Conservation (phyloP, 352 stramenopile genomes). For the Vaucheria bursata region DNA sequence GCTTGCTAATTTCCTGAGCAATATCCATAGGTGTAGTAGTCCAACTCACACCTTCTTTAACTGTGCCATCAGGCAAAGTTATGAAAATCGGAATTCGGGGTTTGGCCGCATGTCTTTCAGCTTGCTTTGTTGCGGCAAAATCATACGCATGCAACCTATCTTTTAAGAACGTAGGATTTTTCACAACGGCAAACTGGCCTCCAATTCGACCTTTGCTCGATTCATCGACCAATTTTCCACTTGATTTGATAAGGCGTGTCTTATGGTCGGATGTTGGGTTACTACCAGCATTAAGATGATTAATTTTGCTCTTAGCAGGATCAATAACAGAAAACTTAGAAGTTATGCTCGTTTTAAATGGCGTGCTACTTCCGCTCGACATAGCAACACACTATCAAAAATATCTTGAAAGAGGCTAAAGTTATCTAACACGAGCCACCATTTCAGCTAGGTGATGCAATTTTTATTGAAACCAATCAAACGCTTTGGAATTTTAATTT, state of each 20-base stretch:
- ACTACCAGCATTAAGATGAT: constrained; percentile 10
- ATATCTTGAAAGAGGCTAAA: no score
- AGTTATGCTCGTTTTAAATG: constrained; percentile 25
- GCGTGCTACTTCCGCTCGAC: background rate
- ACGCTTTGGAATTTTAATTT: no score
- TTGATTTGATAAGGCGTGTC: constrained; percentile 47
- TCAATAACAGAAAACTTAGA: constrained; percentile 44
- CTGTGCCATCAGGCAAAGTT: constrained; percentile 88
- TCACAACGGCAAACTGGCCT: constrained; percentile 27
- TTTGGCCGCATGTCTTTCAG: constrained; percentile 63
- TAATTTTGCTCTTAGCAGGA: constrained; percentile 32
- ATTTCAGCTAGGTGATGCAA: no score
- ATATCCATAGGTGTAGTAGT: constrained; percentile 94
- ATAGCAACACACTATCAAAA: background rate
- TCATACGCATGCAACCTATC: constrained; percentile 72
- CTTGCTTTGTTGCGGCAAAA: constrained; percentile 29
- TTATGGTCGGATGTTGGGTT: constrained; percentile 13
- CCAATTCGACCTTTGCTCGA: constrained; percentile 34
- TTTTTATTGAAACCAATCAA: no score
- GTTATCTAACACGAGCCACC: no score
- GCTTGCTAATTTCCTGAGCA: constrained; percentile 64
- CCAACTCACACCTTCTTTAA: constrained; percentile 78
- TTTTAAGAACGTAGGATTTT: constrained; percentile 63
- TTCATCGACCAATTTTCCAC: constrained; percentile 40
- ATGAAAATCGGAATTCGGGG: constrained; percentile 81